A percentile compares a stretch with the other conserved stretches of the same genome.
Conservation (phyloP, 176 grass and related monocot genomes). For the Puya raimondii region DNA sequence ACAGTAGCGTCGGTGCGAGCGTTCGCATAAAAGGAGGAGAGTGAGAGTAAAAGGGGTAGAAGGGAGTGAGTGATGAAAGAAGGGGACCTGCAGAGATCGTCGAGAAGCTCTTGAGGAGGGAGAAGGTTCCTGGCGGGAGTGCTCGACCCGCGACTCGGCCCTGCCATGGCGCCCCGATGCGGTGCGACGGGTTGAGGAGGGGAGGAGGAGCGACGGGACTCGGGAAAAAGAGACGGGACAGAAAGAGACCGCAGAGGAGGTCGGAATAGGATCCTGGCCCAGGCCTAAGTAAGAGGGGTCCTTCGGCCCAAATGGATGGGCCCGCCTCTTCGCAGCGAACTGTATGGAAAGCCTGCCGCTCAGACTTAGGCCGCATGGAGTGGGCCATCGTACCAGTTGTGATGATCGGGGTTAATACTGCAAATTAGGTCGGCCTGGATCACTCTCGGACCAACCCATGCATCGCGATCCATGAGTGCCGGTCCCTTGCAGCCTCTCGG, state of each 20-base stretch:
- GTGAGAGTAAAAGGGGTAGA: constrained; percentile 1
- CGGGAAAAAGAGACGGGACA: constrained; percentile 12
- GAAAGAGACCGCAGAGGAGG: not conserved
- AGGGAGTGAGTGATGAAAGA: not conserved
- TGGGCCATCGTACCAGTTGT: no score
- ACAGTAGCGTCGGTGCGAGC: not conserved
- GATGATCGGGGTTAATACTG: no score
- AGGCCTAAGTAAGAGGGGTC: no score
- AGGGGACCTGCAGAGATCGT: constrained; percentile 90
- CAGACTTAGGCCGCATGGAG: no score
- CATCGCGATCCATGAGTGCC: no score
- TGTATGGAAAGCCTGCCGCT: no score
- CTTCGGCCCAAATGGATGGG: no score
- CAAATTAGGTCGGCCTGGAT: no score
- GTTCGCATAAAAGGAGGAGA: not conserved
- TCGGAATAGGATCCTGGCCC: no score
- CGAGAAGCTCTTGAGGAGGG: constrained; percentile 81
- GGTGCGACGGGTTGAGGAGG: constrained; percentile 8
- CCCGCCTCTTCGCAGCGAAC: no score
- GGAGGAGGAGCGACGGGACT: constrained; percentile 12
- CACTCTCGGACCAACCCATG: no score
- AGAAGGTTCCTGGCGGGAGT: constrained; percentile 28
- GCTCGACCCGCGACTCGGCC: constrained; percentile 26
- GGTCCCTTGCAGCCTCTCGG: no score
- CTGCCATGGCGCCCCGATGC: constrained; percentile 15